phyloP scores from a whole-genome alignment of 192 early-diverging fungal genomes.

The Borealophlyctis nickersoniae region DNA sequence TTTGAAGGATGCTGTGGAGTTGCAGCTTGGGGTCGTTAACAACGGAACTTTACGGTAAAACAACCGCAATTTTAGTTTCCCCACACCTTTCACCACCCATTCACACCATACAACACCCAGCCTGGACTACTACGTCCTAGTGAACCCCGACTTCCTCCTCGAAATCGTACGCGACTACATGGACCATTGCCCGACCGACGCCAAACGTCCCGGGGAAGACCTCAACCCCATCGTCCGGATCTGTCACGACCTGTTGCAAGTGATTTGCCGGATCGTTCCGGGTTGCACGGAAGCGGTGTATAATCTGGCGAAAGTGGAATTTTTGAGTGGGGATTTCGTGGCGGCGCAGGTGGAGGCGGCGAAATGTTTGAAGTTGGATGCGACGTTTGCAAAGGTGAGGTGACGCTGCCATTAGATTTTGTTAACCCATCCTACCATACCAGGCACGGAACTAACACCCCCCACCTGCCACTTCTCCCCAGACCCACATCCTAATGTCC shows the following conservation, averaged over 20 bases:
- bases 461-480: neutral
- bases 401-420: too few relatives aligned
- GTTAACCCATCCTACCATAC: too few relatives aligned
- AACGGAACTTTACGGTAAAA: constrained; percentile 7
- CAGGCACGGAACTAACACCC: too few relatives aligned
- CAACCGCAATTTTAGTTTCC: neutral
- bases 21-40: constrained; percentile 20
- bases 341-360: constrained; percentile 27
- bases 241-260: constrained; percentile 34
- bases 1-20: constrained; percentile 37
- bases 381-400: constrained; percentile 35
- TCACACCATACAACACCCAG: neutral
- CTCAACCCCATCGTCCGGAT: constrained; percentile 24
- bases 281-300: constrained; percentile 43
- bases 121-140: constrained; percentile 38
- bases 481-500: constrained; percentile 48
- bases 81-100: neutral
- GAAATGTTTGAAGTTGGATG: constrained; percentile 40
- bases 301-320: constrained; percentile 40
- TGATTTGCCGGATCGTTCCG: constrained; percentile 39
- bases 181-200: constrained; percentile 35
- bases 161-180: constrained; percentile 38
- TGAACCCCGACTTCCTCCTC: constrained; percentile 48
- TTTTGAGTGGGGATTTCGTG: constrained; percentile 35
- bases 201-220: constrained; percentile 35